Evolutionary conservation across 345 rosid species (phyloP).

Genomic region (Anastatica hierochuntica): DNA sequence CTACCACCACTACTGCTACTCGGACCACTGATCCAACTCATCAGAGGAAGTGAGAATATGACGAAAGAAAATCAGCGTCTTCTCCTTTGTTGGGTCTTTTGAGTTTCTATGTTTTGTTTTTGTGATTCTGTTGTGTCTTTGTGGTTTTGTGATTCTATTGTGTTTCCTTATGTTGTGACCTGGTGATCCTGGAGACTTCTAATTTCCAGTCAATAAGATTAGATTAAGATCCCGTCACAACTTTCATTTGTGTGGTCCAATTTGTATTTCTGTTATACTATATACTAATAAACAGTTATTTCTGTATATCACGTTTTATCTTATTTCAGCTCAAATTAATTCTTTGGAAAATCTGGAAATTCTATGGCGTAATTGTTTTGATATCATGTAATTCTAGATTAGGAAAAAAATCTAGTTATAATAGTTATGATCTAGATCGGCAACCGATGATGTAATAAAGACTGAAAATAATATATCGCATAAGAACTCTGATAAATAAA

Average conservation of each 20-base stretch:
- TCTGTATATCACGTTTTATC: too few species aligned
- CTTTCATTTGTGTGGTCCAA: not conserved
- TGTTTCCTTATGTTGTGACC: not conserved
- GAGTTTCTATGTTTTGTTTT: not conserved
- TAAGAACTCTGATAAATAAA: too few species aligned
- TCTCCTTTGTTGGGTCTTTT: conserved; percentile 7
- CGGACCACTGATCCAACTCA: conserved; percentile 19
- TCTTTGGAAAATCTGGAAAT: too few species aligned
- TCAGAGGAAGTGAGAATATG: conserved; percentile 16
- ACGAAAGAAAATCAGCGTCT: not conserved
- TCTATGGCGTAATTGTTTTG: too few species aligned
- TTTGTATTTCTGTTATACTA: too few species aligned
- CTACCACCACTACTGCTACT: conserved; percentile 13
- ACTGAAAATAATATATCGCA: too few species aligned
- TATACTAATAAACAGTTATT: too few species aligned
- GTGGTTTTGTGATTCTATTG: conserved; percentile 1
- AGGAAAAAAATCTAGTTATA: too few species aligned
- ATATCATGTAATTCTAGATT: too few species aligned
- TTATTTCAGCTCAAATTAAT: too few species aligned
- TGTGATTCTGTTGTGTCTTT: not conserved
- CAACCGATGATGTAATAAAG: too few species aligned
- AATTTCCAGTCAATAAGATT: conserved; percentile 19
- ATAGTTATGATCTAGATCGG: too few species aligned
- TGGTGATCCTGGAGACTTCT: conserved; percentile 22
- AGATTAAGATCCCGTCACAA: conserved; percentile 1